Evolutionary conservation across 495 filamentous ascomycete species (phyloP), one percentile per base, ranked within the genome.

Genomic region (Glarea lozoyensis): DNA sequence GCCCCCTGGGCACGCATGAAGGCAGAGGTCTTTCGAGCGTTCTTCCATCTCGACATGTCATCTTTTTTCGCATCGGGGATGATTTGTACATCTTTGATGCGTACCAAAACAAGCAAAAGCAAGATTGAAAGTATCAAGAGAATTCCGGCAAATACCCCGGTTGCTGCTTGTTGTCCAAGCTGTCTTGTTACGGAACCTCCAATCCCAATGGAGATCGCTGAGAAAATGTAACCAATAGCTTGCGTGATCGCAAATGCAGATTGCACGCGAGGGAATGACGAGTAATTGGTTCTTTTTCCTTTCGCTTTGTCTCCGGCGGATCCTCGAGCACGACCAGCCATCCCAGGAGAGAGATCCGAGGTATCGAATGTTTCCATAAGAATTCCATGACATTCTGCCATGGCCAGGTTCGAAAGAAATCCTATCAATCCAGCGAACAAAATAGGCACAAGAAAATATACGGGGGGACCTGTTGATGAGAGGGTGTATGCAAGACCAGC

Each of bases 311-410:
- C 66, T 11, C 67, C 65, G 38, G 67, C 58, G 30, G 62, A 59
- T 23, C 69, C 52, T 37, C 72, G 60, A 47, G 70, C 66, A 13
- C 68, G 64, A 37, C 75, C 71, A 39, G 78, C 78, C 67, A 79
- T 75, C 19, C 70, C 65, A 16, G 73, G 61, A 55, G 82, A 57
- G 10, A 69, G 61, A 51, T 88, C 84, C 16, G 79, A 84, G 4
- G 78, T 81, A 57, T 88, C 84, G 55, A 76, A 88, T 15, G 79
- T 79, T 53, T 88, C 84, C 84, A 86, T 88, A 60, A 88, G 69
- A 38, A 88, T 63, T 3, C 82, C 79, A 45, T 81, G 70, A 58
- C 81, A 86, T 59, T 88, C 84, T 9, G 83, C 75, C 31, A 88
- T 79, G 21, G 79, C 82, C 17, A 88, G 71, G 30, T 77, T 79